These are phyloP conservation scores for Phytopythium litorale DNA, from an alignment of 352 stramenopile species.

Conservation along the genomic window DNA sequence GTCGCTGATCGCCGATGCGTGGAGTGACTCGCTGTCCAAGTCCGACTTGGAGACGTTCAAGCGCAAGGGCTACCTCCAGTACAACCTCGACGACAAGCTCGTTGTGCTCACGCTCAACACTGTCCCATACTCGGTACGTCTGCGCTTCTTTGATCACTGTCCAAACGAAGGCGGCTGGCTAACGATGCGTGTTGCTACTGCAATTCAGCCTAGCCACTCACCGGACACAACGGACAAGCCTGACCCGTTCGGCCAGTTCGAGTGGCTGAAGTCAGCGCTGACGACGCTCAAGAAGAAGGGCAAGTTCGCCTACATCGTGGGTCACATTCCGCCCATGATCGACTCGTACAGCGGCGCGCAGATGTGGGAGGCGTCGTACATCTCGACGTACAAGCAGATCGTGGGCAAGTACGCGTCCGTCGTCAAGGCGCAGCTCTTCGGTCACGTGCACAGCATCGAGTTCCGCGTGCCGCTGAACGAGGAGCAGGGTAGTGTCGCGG, in stretches of 20 bases:
- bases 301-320: slow-evolving; percentile 78
- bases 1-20: slow-evolving; percentile 41
- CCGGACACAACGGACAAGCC: slow-evolving; percentile 51
- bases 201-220: slow-evolving; percentile 40
- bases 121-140: slow-evolving; percentile 60
- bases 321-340: slow-evolving; percentile 88
- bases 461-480: slow-evolving; percentile 54
- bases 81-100: slow-evolving; percentile 57
- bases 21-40: slow-evolving; percentile 39
- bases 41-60: slow-evolving; percentile 54
- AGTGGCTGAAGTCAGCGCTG: slow-evolving; percentile 81
- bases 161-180: too few species aligned
- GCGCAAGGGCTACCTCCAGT: slow-evolving; percentile 44
- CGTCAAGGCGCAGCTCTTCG: slow-evolving; percentile 87
- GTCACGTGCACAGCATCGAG: slow-evolving; percentile 90
- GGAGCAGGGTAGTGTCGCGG: slow-evolving; percentile 14
- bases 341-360: slow-evolving; percentile 80
- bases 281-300: slow-evolving; percentile 23
- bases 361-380: slow-evolving; percentile 84
- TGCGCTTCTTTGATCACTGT: background rate
- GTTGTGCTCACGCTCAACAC: slow-evolving; percentile 73
- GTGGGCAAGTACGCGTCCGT: slow-evolving; percentile 47
- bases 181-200: background rate
- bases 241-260: slow-evolving; percentile 89
- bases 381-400: slow-evolving; percentile 70